These are phyloP conservation scores for Dalbergia cochinchinensis DNA, from an alignment of 306 rosid genomes.

Conservation along the genomic window DNA sequence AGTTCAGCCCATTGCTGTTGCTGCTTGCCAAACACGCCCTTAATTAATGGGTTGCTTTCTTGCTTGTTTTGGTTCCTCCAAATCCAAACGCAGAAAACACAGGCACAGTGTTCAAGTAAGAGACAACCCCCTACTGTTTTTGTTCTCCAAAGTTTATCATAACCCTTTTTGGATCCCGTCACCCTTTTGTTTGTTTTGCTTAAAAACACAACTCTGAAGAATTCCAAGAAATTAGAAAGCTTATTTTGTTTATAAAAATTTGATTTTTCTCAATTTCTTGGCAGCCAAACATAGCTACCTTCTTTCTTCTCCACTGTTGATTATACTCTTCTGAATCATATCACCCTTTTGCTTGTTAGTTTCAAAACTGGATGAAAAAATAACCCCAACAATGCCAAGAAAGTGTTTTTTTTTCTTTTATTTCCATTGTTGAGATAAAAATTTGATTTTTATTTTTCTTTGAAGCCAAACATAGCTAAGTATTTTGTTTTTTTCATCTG, in stretches of 20 bases:
- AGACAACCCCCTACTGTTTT: background rate
- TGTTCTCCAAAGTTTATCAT: background rate
- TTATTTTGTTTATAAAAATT: too few species aligned
- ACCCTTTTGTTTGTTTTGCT: background rate
- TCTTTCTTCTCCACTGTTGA: background rate
- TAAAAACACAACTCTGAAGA: background rate
- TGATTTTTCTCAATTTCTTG: background rate
- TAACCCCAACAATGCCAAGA: background rate
- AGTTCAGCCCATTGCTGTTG: background rate
- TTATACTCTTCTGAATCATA: background rate
- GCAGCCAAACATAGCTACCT: background rate
- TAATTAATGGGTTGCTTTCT: constrained; percentile 86
- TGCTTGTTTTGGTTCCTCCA: constrained; percentile 84
- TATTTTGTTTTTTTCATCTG: background rate
- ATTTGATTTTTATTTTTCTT: background rate
- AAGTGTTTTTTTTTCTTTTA: constrained; percentile 5
- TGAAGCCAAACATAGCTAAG: background rate
- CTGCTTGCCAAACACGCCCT: constrained; percentile 28
- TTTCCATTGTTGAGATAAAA: background rate
- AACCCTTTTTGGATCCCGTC: background rate
- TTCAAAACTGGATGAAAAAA: background rate
- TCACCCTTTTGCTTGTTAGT: constrained; percentile 5
- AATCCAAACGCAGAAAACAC: constrained; percentile 60
- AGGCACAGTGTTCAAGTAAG: constrained; percentile 60
- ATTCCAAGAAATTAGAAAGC: background rate